Evolutionary conservation across 2,329 filamentous ascomycete species (phyloP), one percentile per base, ranked within the genome.

Genomic region (Mycocentrospora acerina): DNA sequence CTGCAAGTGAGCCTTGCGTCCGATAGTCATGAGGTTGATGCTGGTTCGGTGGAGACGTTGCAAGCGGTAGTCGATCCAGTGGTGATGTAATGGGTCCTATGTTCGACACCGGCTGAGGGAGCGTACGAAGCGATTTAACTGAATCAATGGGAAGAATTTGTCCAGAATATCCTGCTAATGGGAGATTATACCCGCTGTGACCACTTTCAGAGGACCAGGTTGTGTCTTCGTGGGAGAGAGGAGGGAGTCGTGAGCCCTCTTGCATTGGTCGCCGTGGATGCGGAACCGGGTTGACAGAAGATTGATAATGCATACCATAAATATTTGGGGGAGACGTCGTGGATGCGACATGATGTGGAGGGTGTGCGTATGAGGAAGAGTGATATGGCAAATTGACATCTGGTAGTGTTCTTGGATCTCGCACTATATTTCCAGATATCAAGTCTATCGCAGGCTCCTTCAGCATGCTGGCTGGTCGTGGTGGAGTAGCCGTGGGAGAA

Each of bases 191-290:
- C 5, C 46, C 48, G 33, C 49, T 60, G 14, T 59, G 53, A 4
- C 57, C 53, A 26, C 64, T 67, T 33, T 68, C 63, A 1, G 67
- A 69, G n/a, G 67, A 70, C 26, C 66, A 37, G 1, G 60, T 68
- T 3, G 67, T 68, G 27, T 70, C 67, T 33, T 69, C 64, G 25
- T 64, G 67, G n/a, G 57, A 57, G 24, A 70, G 55, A 10, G 56
- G 48, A 14, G 67, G 67, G 7, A 66, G 51, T 16, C 55, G 51
- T 13, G 48, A 27, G 6, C 53, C 37, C 12, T 68, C 65, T 17
- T 62, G 57, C 24, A 46, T 44, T 12, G 62, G 48, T 19, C 64
- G 49, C 12, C 66, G 52, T 12, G 64, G 60, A n/a, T 64, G 52
- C 12, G 64, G 60, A n/a, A 58, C 50, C 8, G 61, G 37, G 12